phyloP scores from a whole-genome alignment of 73 alveolate species.

The Tetrahymena malaccensis region DNA sequence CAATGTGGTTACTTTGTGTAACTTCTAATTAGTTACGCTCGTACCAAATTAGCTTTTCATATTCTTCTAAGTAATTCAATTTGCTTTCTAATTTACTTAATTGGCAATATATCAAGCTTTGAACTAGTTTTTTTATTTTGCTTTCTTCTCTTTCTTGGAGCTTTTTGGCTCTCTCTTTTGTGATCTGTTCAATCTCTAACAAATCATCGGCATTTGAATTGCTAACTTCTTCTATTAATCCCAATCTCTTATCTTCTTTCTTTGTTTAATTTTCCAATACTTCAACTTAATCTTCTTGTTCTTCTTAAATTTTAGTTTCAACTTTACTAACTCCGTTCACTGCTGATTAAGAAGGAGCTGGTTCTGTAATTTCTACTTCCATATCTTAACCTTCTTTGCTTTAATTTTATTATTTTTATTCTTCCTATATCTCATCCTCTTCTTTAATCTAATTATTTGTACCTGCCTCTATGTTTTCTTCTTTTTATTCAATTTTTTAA shows the following conservation, averaged over 20 bases:
- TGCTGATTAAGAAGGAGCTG: background rate
- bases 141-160: conserved; percentile 25
- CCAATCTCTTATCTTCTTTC: background rate
- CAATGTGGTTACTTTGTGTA: background rate
- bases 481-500: conserved; percentile 8
- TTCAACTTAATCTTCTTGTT: background rate
- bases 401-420: conserved; percentile 1
- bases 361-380: background rate
- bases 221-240: background rate
- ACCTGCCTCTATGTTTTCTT: background rate
- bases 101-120: conserved; percentile 9
- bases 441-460: background rate
- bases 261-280: background rate
- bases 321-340: background rate
- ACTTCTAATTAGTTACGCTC: conserved; percentile 23
- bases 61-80: conserved; percentile 23
- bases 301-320: background rate
- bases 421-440: conserved; percentile 11
- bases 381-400: background rate
- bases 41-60: conserved; percentile 25
- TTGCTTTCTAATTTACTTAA: conserved; percentile 27
- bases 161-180: conserved; percentile 16
- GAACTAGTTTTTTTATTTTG: conserved; percentile 8
- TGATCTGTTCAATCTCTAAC: background rate
- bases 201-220: conserved; percentile 1